Percentiles rank a stretch among this genome's conserved stretches.
Evolutionary conservation across 257 asterid genomes (phyloP).

Genomic region (Buddleja alternifolia): DNA sequence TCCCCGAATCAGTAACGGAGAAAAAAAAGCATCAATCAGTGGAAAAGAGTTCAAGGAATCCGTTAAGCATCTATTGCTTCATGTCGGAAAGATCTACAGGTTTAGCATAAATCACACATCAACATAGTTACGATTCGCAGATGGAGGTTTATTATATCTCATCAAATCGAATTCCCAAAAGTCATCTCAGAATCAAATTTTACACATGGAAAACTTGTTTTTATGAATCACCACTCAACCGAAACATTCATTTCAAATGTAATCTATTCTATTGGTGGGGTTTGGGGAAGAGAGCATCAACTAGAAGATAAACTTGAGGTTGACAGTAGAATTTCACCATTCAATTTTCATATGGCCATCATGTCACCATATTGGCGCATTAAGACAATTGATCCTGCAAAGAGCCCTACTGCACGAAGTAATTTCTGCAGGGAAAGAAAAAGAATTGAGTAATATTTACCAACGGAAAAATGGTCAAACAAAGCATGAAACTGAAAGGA

Average conservation of each 20-base stretch:
- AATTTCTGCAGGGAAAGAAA: slow-evolving; percentile 62
- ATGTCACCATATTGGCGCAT: slow-evolving; percentile 86
- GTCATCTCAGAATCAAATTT: slow-evolving; percentile 18
- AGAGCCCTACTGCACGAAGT: slow-evolving; percentile 75
- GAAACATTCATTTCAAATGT: not conserved
- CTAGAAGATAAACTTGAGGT: slow-evolving; percentile 22
- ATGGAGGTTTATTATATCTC: not conserved
- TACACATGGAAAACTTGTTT: slow-evolving; percentile 19
- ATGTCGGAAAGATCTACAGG: not conserved
- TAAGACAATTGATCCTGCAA: slow-evolving; percentile 78
- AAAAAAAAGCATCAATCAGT: not conserved
- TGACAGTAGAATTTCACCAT: not conserved
- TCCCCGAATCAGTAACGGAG: not conserved
- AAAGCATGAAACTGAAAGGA: not conserved
- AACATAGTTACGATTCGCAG: not conserved
- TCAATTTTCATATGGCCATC: slow-evolving; percentile 64
- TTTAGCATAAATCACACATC: not conserved
- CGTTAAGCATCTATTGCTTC: not conserved
- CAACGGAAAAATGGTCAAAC: not conserved
- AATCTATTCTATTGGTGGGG: not conserved
- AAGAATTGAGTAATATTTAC: not conserved
- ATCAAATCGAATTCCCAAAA: not conserved
- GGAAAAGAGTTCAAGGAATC: not conserved
- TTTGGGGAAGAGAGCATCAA: not conserved
- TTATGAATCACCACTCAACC: slow-evolving; percentile 18